Evolutionary conservation across 2,329 filamentous ascomycete species (phyloP), one percentile per base, ranked within the genome.

Genomic region (Fusarium pseudoanthophilum): DNA sequence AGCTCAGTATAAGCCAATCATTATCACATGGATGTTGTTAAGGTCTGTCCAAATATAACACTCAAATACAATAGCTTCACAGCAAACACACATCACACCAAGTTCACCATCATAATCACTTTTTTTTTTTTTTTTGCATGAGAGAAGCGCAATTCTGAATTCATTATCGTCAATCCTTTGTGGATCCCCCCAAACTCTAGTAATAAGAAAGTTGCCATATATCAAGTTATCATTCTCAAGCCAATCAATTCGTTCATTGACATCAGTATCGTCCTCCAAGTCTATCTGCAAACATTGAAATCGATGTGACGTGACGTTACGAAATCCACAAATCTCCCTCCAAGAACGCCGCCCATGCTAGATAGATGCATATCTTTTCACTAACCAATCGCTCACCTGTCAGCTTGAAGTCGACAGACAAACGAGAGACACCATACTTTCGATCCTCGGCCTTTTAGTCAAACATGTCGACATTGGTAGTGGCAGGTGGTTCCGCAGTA

Each of bases 191-290:
- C 67, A 59, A 61, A 57, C 39, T 72, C 70, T 71, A 73, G 34
- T 71, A 43, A 45, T 49, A 70, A 62, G 51, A 60, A 57, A 63
- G 39, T 37, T 65, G 45, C 60, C 63, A 46, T 66, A 60, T 68
- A 62, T 42, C 51, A 61, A 62, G 42, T 64, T 68, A 61, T 52
- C 58, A 66, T 57, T 73, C 67, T 74, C 40, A 67, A 70, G 40
- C 58, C 49, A 73, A 71, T 71, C 70, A 65, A 55, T 77, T 77
- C 73, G 75, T 72, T 78, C 72, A 71, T 77, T 64, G 68, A 78
- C 60, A 62, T 76, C 64, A 68, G 43, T 74, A 55, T 66, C 67
- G 53, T 76, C 68, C 64, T 69, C 69, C 75, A 68, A 75, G 62
- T 78, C 77, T 77, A 79, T 62, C 43, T 67, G 61, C 74, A 73